These are phyloP conservation scores for Chaetomiaceae sp. DNA, from an alignment of 2,329 filamentous ascomycete genomes.

Conservation along the genomic window DNA sequence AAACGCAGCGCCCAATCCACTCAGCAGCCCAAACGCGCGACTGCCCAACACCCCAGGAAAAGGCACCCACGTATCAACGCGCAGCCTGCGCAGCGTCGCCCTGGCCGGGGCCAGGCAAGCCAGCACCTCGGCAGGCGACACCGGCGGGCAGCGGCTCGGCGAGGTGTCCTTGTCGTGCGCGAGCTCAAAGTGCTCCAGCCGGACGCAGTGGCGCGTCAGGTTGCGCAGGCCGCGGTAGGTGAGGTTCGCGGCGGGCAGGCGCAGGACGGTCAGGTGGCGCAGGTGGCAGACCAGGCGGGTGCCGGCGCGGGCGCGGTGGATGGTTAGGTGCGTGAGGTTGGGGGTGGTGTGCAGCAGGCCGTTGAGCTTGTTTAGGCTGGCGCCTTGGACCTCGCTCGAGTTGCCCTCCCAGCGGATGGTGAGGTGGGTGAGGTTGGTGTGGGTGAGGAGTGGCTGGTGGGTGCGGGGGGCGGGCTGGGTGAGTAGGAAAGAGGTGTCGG, in stretches of 20 bases:
- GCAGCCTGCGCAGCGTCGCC: neutral
- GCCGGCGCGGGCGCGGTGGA: neutral
- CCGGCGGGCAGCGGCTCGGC: neutral
- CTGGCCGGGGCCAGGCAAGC: neutral
- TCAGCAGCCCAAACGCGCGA: too few species aligned
- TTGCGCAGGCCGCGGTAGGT: neutral
- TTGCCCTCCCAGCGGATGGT: neutral
- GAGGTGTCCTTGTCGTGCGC: neutral
- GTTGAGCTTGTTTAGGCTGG: neutral
- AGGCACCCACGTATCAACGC: neutral
- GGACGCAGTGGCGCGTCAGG: neutral
- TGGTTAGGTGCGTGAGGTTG: neutral
- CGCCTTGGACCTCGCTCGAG: too few species aligned
- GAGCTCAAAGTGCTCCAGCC: neutral
- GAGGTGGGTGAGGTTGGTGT: neutral
- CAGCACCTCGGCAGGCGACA: neutral
- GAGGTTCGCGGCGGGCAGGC: neutral
- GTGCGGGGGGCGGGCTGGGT: neutral
- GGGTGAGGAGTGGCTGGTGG: neutral
- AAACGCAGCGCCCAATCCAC: neutral
- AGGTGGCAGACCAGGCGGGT: neutral
- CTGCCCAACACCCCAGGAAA: too few species aligned
- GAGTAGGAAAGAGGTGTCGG: neutral
- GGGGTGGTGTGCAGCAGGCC: neutral
- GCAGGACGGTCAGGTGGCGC: neutral